Evolutionary conservation across 768 basidiomycete genomes (phyloP), one percentile per base, ranked within the genome.

Genomic region (Hypsizygus marmoreus): DNA sequence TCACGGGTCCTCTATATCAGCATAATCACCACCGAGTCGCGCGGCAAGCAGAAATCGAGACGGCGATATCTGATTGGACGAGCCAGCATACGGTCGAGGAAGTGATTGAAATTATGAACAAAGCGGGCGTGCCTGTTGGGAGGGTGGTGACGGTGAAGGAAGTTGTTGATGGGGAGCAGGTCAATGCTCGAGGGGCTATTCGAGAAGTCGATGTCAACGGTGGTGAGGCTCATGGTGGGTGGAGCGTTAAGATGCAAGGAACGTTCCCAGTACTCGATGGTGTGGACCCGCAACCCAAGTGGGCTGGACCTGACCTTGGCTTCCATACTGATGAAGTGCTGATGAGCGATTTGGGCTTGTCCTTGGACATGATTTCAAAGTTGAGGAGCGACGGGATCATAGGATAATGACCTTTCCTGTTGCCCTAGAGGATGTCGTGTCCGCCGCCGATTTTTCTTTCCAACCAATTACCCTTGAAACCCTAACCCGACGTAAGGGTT

Each of bases 291-390:
- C 69, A 70, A 53, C 82, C 84, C 1, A 74, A 70, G 50, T 87
- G 84, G 84, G 84, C 83, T 20, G 85, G 84, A 0, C 85, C 84
- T 2, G 72, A 84, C 49, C 65, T 87, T n/a, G 86, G 86, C 3
- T 61, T 67, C 41, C 81, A 82, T 57, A 82, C 81, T 0, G 70
- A 76, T 13, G 70, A 76, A 32, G 71, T 82, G 14, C 54, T 82
- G 47, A 68, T 36, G 46, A 53, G 61, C 1, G 73, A 79, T 23
- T 56, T 82, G 39, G 74, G 72, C 4, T 46, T 81, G 43, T 60
- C 58, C 12, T 41, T 50, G 11, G 58, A 64, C 10, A 70, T 72
- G 14, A 53, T 82, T 23, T 57, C 59, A 12, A 62, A 59, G 43
- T 60, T 81, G 28, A 65, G 73, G 50, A 49, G 51, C 10, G 65